Base-by-base conservation (phyloP, 1,284 basidiomycete species). In the Sutorius eximius region DNA sequence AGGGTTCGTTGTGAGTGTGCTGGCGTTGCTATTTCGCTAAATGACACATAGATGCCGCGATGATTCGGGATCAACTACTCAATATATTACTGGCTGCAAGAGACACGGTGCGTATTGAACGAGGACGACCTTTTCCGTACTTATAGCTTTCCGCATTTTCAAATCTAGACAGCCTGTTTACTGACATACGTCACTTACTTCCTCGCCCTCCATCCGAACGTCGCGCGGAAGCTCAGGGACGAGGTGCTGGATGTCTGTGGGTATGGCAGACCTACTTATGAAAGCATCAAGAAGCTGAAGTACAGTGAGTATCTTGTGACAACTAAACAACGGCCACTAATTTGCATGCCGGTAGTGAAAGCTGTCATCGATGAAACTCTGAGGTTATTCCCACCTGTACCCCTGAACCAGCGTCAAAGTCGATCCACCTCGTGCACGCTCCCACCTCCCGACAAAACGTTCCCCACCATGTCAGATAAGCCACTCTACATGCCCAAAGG, bases 331-430 rank as follows among this genome's bases (percentile, higher is more conserved):
- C 42, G 29, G n/a, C 48, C 11, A 42, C 46, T 59, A 13, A 64
- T 49, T 15, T 49, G n/a, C 42, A 27, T 46, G 29, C 55, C 36
- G 47, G 44, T 34, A 87, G 85, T 89, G 72, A 80, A 83, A 55
- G 87, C 87, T 5, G 82, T 89, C 13, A 77, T 90, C 34, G 86
- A 89, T 57, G 87, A 90, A 61, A 84, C 85, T 0, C 75, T 90
- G 6, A 80, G 88, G 27, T 67, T 91, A 2, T 90, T 85, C 71
- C 86, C 87, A 4, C 85, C 87, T 9, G 86, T 89, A 1, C 85
- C 86, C 18, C 70, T 85, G 33, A 86, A 88, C 61, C 74, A 82
- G 38, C 79, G 87, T 43, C 83, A 85, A 69, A 79, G 74, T 45
- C 77, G 82, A 34, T 65, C 72, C 1, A 60, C 69, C 2, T 67